Base-by-base conservation (phyloP, 345 rosid genomes). In the Ceriops decandra region DNA sequence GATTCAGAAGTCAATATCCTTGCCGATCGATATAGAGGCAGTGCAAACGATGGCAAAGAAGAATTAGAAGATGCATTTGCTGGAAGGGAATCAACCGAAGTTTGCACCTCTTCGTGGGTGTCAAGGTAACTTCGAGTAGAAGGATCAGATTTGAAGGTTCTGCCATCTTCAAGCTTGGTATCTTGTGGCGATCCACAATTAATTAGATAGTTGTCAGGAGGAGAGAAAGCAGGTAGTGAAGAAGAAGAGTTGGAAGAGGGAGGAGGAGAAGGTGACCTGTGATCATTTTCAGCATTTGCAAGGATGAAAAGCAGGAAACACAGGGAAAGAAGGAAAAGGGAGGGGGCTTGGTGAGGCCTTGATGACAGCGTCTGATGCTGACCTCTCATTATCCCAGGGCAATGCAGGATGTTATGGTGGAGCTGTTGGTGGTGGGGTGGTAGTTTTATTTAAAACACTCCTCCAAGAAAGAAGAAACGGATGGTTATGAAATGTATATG, bases 121-220 rank as follows among this genome's bases (percentile, higher is more conserved):
- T 80, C 70, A 13, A 93, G 80, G 66, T 79, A 81, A n/a, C 76
- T 47, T 3, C 76, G 67, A 0, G 92, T 27, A 2, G 86, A 73
- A 3, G 73, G 72, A 77, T 93, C 98, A n/a, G 97, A 86, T 56
- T 72, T 84, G 80, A 93, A 93, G 8, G 16, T 79, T 20, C 96
- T 73, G 2, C 92, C 96, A 72, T 93, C 96, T 21, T 80, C 79
- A 53, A 90, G 97, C 59, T 61, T 75, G 15, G 87, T 85, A 47
- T 82, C 83, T 33, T 63, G 65, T 20, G 89, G 62, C 3, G 98
- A 89, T 11, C 97, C 98, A 21, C 97, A 93, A 74, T 87, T 79
- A 26, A 93, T 67, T 17, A 86, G 89, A 78, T 88, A 90, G 46
- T 74, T 76, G 66, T 93, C 96, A 1, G 80, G 58, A n/a, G 96